Evolutionary conservation across 768 basidiomycete species (phyloP), one percentile per base, ranked within the genome.

Genomic region (Mycena capillaripes): DNA sequence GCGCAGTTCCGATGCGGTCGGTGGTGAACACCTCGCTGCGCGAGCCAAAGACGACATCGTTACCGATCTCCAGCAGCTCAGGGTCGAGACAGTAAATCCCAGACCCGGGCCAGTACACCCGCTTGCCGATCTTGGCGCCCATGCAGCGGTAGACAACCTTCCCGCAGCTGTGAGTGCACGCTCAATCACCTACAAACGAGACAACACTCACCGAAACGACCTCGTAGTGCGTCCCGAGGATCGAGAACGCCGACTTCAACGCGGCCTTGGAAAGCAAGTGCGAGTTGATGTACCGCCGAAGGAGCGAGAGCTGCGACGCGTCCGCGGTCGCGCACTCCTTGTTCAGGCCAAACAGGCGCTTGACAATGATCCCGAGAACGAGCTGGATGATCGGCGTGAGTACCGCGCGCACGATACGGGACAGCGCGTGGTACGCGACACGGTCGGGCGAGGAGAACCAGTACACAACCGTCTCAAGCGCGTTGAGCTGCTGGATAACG

Each of bases 101-200:
- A 10, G 84, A 84, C 3, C 84, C 84, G 16, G 87, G 87, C 87
- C 87, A 88, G 75, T 87, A 88, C 14, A 72, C 81, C 11, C 84
- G 83, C 70, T 81, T 77, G 25, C 87, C 87, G n/a, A 88, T 78
- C 76, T 86, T 86, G 25, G 87, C 86, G n/a, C 87, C 87, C 87
- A 88, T 87, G 9, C 78, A 76, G n/a, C 86, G 82, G 69, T 83
- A 87, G 1, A 83, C 79, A 29, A 84, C 38, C 38, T 38, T 38
- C n/a, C n/a, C n/a, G n/a, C n/a, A n/a, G n/a, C n/a, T n/a, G n/a
- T n/a, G n/a, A n/a, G n/a, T n/a, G n/a, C n/a, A n/a, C n/a, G n/a
- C n/a, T n/a, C n/a, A n/a, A n/a, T n/a, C n/a, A n/a, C n/a, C n/a
- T n/a, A n/a, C n/a, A n/a, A n/a, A n/a, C n/a, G n/a, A n/a, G n/a